These are phyloP conservation scores for Crassisporium funariophilum DNA, from an alignment of 768 basidiomycete genomes.

Conservation along the genomic window DNA sequence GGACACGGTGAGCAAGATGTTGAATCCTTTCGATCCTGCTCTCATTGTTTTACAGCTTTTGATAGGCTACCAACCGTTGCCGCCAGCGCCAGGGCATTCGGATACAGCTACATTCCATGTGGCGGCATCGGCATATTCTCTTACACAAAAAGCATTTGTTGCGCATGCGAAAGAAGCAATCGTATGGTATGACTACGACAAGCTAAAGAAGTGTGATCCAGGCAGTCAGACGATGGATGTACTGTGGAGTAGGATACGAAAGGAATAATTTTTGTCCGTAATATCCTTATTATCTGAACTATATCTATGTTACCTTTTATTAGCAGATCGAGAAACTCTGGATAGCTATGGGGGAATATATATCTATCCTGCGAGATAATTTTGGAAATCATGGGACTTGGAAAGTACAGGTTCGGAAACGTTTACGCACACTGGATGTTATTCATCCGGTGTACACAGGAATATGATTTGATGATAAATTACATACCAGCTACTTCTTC, in stretches of 20 bases:
- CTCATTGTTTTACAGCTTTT: conserved; percentile 46
- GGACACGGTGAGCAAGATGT: conserved; percentile 60
- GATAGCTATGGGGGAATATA: not conserved
- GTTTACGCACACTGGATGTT: no score
- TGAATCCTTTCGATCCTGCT: conserved; percentile 30
- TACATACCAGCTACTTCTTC: no score
- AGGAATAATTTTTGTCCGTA: conserved; percentile 6
- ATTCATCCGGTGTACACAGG: no score
- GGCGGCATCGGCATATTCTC: conserved; percentile 61
- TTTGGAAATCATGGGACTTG: no score
- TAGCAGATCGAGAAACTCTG: not conserved
- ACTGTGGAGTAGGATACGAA: conserved; percentile 21
- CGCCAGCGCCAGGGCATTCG: conserved; percentile 26
- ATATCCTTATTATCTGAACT: not conserved
- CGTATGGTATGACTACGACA: conserved; percentile 82
- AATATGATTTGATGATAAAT: no score
- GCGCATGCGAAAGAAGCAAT: conserved; percentile 63
- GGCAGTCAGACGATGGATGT: conserved; percentile 48
- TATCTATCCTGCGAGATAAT: no score
- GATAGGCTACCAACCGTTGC: conserved; percentile 59
- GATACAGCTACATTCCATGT: conserved; percentile 50
- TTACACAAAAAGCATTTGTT: conserved; percentile 61
- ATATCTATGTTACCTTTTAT: not conserved
- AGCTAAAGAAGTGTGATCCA: conserved; percentile 63
- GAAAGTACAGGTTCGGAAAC: no score